These are phyloP conservation scores for Apiospora rasikravindrae DNA, from an alignment of 2,329 filamentous ascomycete genomes.

Conservation along the genomic window DNA sequence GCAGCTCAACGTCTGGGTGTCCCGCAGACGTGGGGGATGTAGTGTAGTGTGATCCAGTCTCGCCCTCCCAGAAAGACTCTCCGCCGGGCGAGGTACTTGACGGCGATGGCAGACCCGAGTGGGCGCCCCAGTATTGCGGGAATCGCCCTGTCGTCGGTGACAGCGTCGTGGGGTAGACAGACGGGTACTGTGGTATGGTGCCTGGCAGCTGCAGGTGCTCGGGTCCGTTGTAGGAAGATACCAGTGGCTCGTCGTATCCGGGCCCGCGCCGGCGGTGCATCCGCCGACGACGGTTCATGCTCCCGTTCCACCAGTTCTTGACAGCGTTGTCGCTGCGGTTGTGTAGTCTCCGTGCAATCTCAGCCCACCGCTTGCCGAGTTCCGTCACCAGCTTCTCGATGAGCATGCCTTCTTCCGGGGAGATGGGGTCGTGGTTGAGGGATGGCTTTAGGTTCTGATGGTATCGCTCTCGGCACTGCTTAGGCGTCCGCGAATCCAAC, in stretches of 20 bases:
- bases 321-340: slow-evolving; percentile 94
- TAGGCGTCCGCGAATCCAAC: slow-evolving; percentile 80
- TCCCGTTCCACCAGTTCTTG: slow-evolving; percentile 98
- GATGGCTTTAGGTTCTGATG: slow-evolving; percentile 88
- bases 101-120: slow-evolving; percentile 38
- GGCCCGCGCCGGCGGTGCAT: slow-evolving; percentile 46
- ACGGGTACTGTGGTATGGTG: slow-evolving; percentile 26
- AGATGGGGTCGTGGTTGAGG: slow-evolving; percentile 76
- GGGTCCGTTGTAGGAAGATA: slow-evolving; percentile 20
- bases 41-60: slow-evolving; percentile 67
- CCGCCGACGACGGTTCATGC: slow-evolving; percentile 78
- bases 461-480: slow-evolving; percentile 93
- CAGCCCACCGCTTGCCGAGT: slow-evolving; percentile 89
- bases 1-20: slow-evolving; percentile 48
- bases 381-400: slow-evolving; percentile 80
- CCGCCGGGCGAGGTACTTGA: slow-evolving; percentile 53
- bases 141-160: slow-evolving; percentile 25
- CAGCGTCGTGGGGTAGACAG: slow-evolving; percentile 29
- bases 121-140: slow-evolving; percentile 26
- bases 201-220: slow-evolving; percentile 27
- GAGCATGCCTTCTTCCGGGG: slow-evolving; percentile 68
- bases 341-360: slow-evolving; percentile 81
- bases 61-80: slow-evolving; percentile 55
- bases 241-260: slow-evolving; percentile 38
- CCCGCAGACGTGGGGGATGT: slow-evolving; percentile 56